Percentiles rank a stretch among this genome's conserved stretches.
Conservation (phyloP, 176 grass and related monocot genomes). For the Elymus sibiricus region DNA sequence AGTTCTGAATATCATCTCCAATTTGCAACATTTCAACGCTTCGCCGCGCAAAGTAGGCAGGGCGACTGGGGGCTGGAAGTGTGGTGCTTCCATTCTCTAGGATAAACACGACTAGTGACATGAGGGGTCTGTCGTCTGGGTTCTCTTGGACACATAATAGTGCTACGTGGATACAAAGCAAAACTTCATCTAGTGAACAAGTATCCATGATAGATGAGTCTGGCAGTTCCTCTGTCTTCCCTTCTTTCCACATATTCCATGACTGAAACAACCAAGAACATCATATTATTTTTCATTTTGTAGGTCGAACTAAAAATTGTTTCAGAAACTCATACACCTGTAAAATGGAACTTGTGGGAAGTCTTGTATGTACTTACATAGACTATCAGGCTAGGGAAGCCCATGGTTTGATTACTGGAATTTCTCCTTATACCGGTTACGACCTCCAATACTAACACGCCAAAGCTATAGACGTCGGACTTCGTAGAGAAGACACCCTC, state of each 20-base stretch:
- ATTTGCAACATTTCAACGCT: neutral
- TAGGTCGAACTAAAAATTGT: neutral
- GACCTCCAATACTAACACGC: neutral
- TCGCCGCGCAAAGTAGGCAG: neutral
- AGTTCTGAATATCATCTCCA: neutral
- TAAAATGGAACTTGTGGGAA: neutral
- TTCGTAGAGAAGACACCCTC: neutral
- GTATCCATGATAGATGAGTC: conserved; percentile 20
- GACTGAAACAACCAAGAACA: neutral
- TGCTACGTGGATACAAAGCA: conserved; percentile 41
- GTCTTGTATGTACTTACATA: neutral
- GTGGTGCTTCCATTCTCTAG: neutral
- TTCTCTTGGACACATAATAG: conserved; percentile 3
- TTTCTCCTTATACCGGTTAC: neutral
- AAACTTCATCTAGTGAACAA: conserved; percentile 26
- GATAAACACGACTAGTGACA: neutral
- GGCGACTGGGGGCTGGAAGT: neutral
- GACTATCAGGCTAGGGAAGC: neutral
- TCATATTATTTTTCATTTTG: neutral
- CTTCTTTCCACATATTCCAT: conserved; percentile 13
- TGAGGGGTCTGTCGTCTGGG: conserved; percentile 35
- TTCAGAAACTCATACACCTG: neutral
- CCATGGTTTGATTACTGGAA: neutral
- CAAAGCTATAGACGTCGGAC: neutral
- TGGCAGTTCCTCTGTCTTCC: conserved; percentile 5